Conservation (phyloP, 495 filamentous ascomycete genomes). For the Extremus antarcticus region DNA sequence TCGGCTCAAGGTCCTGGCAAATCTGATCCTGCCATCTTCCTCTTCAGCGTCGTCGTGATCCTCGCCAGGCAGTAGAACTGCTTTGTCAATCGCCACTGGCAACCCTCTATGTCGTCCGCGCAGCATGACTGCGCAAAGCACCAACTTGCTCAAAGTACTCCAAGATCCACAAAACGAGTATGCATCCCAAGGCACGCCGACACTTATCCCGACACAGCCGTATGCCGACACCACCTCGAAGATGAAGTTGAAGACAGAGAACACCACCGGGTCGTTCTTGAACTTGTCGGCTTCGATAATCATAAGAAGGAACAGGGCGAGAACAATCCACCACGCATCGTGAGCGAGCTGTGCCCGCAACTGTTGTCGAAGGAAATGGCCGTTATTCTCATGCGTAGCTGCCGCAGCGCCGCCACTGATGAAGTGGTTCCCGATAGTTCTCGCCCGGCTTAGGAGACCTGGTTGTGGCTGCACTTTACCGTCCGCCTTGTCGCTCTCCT, state of each 20-base stretch:
- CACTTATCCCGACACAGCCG: slow-evolving; percentile 66
- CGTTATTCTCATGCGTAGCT: slow-evolving; percentile 6
- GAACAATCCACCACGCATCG: slow-evolving; percentile 76
- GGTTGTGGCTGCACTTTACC: background rate
- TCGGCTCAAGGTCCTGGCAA: slow-evolving; percentile 29
- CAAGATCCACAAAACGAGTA: slow-evolving; percentile 67
- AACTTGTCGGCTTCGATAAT: slow-evolving; percentile 63
- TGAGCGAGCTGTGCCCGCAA: slow-evolving; percentile 73
- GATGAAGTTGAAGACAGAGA: slow-evolving; percentile 71
- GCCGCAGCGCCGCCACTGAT: slow-evolving; percentile 5
- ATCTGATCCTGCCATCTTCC: slow-evolving; percentile 44
- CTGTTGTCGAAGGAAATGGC: slow-evolving; percentile 55
- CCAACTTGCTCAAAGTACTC: slow-evolving; percentile 60
- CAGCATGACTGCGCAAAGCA: slow-evolving; percentile 68
- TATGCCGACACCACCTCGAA: slow-evolving; percentile 80
- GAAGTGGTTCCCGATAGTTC: slow-evolving; percentile 12
- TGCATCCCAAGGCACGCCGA: slow-evolving; percentile 55
- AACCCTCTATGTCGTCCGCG: slow-evolving; percentile 69
- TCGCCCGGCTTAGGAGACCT: slow-evolving; percentile 10
- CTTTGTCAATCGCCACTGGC: slow-evolving; percentile 71
- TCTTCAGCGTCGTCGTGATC: slow-evolving; percentile 40
- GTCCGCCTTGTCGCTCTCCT: slow-evolving; percentile 13
- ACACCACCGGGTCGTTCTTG: slow-evolving; percentile 52
- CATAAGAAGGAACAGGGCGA: slow-evolving; percentile 61
- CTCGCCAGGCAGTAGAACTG: slow-evolving; percentile 59